phyloP scores from a whole-genome alignment of 441 rosid genomes.

The Mallotus repandus region DNA sequence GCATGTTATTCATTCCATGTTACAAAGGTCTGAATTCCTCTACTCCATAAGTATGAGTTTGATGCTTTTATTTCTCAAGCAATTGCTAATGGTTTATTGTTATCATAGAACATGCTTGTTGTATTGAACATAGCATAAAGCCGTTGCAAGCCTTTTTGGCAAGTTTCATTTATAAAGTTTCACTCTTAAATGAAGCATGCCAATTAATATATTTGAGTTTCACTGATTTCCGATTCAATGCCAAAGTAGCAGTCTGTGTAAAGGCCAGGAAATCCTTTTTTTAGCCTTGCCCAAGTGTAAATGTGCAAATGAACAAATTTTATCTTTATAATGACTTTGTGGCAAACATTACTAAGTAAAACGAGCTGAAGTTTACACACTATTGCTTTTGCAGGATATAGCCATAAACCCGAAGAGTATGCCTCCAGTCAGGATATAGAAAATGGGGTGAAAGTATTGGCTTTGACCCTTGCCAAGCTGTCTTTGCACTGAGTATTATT shows the following conservation, averaged over 20 bases:
- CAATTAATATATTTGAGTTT: neutral
- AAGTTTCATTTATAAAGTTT: neutral
- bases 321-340: neutral
- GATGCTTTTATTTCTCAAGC: neutral
- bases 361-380: slow-evolving; percentile 6
- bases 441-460: slow-evolving; percentile 80
- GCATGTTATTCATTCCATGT: slow-evolving; percentile 95
- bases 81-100: neutral
- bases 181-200: neutral
- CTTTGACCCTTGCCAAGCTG: slow-evolving; percentile 74
- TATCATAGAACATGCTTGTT: neutral
- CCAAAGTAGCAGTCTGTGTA: neutral
- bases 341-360: neutral
- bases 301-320: neutral
- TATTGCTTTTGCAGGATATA: slow-evolving; percentile 62
- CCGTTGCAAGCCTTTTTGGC: neutral
- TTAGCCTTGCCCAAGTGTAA: neutral
- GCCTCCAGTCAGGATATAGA: slow-evolving; percentile 61
- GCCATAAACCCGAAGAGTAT: slow-evolving; percentile 91
- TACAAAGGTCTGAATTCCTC: slow-evolving; percentile 63
- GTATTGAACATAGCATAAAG: neutral
- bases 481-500: slow-evolving; percentile 41
- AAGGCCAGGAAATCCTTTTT: neutral
- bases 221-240: neutral
- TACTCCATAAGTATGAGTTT: slow-evolving; percentile 1